Conservation (phyloP, 73 alveolate genomes). For the Breviolum minutum region DNA sequence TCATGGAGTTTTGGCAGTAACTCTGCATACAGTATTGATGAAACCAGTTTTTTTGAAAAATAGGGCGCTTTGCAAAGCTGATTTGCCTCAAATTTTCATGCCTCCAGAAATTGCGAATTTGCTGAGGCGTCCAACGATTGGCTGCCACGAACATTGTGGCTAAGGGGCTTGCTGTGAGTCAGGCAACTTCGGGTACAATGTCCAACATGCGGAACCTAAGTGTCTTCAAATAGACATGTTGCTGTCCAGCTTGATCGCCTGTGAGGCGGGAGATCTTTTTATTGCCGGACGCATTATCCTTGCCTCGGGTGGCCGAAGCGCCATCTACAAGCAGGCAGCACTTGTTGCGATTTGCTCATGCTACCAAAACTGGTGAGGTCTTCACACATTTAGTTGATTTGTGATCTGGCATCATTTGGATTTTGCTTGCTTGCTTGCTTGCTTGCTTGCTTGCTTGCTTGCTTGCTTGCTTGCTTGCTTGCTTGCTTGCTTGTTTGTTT, state of each 20-base stretch:
- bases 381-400: not conserved
- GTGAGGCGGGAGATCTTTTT: constrained; percentile 59
- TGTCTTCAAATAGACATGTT: not conserved
- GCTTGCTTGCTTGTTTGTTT: too few species aligned
- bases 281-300: constrained; percentile 56
- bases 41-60: too few species aligned
- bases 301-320: constrained; percentile 40
- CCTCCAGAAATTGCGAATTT: too few species aligned
- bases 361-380: not conserved
- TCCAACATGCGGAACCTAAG: not conserved
- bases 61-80: too few species aligned
- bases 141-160: constrained; percentile 55
- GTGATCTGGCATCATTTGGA: not conserved
- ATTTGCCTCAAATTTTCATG: too few species aligned
- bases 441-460: too few species aligned
- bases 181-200: not conserved
- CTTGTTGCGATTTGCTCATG: not conserved
- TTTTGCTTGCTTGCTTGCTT: too few species aligned
- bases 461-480: too few species aligned
- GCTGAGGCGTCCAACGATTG: constrained; percentile 51
- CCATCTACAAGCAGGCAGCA: constrained; percentile 66
- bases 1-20: not conserved
- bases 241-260: not conserved
- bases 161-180: constrained; percentile 76
- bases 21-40: too few species aligned